phyloP scores from a whole-genome alignment of 2,329 filamentous ascomycete genomes.

The Venturia nashicola region DNA sequence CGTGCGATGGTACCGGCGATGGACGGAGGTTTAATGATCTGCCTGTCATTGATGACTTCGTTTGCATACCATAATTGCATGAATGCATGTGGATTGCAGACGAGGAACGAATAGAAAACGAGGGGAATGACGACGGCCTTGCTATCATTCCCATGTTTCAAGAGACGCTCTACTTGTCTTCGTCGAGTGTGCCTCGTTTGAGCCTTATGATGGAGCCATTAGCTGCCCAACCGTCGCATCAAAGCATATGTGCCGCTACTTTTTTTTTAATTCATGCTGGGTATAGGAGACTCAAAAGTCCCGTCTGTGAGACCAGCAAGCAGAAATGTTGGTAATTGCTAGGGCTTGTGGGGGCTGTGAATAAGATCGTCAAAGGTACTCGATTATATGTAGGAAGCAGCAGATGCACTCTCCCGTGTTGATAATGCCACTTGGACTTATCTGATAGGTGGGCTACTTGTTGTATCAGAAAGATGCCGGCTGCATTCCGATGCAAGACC shows the following conservation, averaged over 20 bases:
- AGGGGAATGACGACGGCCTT: neutral
- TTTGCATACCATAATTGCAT: neutral
- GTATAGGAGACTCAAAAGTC: neutral
- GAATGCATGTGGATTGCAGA: neutral
- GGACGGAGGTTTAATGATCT: neutral
- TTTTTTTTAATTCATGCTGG: neutral
- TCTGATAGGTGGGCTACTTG: neutral
- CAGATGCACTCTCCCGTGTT: neutral
- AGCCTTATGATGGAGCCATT: neutral
- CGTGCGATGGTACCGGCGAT: neutral
- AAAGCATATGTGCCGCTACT: neutral
- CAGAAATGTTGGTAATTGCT: neutral
- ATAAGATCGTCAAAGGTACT: neutral
- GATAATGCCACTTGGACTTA: neutral
- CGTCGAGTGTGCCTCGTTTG: neutral
- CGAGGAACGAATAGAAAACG: neutral
- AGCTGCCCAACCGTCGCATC: neutral
- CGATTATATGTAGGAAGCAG: neutral
- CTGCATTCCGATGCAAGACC: neutral
- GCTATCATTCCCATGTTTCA: neutral
- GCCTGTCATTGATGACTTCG: neutral
- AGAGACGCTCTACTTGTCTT: neutral
- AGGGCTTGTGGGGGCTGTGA: neutral
- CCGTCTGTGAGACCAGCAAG: neutral
- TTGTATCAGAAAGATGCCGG: neutral